phyloP scores from a whole-genome alignment of 176 grass and related monocot species.

The Typha latifolia region DNA sequence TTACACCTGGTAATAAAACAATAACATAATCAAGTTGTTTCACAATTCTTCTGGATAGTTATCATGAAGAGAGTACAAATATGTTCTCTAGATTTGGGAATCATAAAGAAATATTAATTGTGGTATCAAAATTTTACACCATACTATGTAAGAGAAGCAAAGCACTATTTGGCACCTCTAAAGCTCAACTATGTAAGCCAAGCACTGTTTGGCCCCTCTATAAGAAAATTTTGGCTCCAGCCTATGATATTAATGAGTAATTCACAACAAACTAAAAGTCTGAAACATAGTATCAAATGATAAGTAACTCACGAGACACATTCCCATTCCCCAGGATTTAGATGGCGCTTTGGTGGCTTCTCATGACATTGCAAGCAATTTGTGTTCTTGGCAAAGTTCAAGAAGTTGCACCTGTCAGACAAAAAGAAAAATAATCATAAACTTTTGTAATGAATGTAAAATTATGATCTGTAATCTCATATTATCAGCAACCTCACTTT shows the following conservation, averaged over 20 bases:
- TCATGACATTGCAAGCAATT: conserved; percentile 81
- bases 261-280: too few species aligned
- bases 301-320: conserved; percentile 58
- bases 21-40: background rate
- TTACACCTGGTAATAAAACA: conserved; percentile 48
- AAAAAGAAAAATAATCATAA: conserved; percentile 20
- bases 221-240: too few species aligned
- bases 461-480: background rate
- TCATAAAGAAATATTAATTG: background rate
- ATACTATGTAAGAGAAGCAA: background rate
- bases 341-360: conserved; percentile 63
- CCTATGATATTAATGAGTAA: too few species aligned
- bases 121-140: background rate
- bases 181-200: too few species aligned
- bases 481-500: conserved; percentile 32
- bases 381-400: conserved; percentile 98
- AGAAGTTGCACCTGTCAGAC: conserved; percentile 77
- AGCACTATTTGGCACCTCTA: too few species aligned
- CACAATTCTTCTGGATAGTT: background rate
- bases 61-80: background rate
- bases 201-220: too few species aligned
- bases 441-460: background rate
- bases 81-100: background rate
- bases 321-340: conserved; percentile 85
- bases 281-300: background rate